Conservation (phyloP, 352 stramenopile species). For the Phytophthora syringae region DNA sequence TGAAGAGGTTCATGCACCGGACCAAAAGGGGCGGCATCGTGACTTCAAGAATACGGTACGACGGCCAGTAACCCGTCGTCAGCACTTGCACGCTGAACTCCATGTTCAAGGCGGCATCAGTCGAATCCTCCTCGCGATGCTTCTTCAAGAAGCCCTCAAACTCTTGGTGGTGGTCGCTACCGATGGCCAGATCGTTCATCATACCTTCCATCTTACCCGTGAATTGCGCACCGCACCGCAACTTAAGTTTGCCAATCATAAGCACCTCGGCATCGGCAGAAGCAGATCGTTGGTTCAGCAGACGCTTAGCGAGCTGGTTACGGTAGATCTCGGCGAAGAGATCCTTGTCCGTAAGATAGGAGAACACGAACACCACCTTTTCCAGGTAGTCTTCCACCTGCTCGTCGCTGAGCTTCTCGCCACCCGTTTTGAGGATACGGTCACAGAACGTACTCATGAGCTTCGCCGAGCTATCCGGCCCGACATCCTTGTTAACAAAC, state of each 20-base stretch:
- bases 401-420: conserved; percentile 97
- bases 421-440: conserved; percentile 98
- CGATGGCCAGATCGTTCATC: conserved; percentile 98
- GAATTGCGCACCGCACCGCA: conserved; percentile 98
- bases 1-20: conserved; percentile 97
- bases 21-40: conserved; percentile 93
- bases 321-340: conserved; percentile 99
- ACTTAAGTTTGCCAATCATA: conserved; percentile 99
- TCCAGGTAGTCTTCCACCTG: conserved; percentile 98
- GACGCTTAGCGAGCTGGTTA: conserved; percentile 98
- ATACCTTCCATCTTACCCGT: conserved; percentile 99
- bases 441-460: conserved; percentile 99
- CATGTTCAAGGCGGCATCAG: conserved; percentile 64
- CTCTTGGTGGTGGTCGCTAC: conserved; percentile 96
- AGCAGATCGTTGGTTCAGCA: conserved; percentile 98
- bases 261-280: conserved; percentile 98
- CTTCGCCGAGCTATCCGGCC: conserved; percentile 97
- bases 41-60: conserved; percentile 97
- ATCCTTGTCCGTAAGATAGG: conserved; percentile 99
- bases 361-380: conserved; percentile 99
- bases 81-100: conserved; percentile 98
- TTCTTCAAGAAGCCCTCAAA: conserved; percentile 95
- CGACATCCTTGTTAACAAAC: conserved; percentile 99
- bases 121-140: conserved; percentile 67
- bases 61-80: conserved; percentile 99